Conservation (phyloP, 2,329 filamentous ascomycete genomes). For the Cladosporium austrohemisphaericum region DNA sequence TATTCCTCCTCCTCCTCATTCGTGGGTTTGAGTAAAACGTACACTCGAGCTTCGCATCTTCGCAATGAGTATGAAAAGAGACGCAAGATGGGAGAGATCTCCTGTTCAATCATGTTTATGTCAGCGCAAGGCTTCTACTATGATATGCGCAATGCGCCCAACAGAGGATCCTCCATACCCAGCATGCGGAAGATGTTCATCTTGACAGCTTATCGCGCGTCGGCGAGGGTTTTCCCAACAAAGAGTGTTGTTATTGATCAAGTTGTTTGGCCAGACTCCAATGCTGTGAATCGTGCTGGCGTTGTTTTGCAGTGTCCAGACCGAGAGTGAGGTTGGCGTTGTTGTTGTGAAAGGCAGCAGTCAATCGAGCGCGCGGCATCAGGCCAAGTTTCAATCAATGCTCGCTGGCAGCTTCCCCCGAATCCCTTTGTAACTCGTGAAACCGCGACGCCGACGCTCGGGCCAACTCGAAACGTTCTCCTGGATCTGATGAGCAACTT, state of each 20-base stretch:
- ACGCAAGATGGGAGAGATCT: slow-evolving; percentile 92
- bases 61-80: slow-evolving; percentile 89
- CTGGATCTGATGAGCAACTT: too few relatives aligned
- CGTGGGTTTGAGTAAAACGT: slow-evolving; percentile 34
- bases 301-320: neutral
- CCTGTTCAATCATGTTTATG: slow-evolving; percentile 49
- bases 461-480: too few relatives aligned
- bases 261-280: too few relatives aligned
- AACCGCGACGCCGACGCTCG: too few relatives aligned
- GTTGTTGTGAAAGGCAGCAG: neutral
- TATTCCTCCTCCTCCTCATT: slow-evolving; percentile 5
- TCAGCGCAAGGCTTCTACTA: slow-evolving; percentile 17
- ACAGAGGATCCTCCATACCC: slow-evolving; percentile 47
- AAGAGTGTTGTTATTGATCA: too few relatives aligned
- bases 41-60: slow-evolving; percentile 92
- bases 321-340: neutral
- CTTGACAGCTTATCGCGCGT: slow-evolving; percentile 9
- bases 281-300: too few relatives aligned
- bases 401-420: slow-evolving; percentile 5
- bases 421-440: slow-evolving; percentile 13
- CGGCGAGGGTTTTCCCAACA: slow-evolving; percentile 6
- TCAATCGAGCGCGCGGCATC: neutral
- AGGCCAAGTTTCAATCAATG: slow-evolving; percentile 14
- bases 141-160: slow-evolving; percentile 3
- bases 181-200: slow-evolving; percentile 70